Evolutionary conservation across 495 filamentous ascomycete species (phyloP).

Genomic region (Cenococcum geophilum): DNA sequence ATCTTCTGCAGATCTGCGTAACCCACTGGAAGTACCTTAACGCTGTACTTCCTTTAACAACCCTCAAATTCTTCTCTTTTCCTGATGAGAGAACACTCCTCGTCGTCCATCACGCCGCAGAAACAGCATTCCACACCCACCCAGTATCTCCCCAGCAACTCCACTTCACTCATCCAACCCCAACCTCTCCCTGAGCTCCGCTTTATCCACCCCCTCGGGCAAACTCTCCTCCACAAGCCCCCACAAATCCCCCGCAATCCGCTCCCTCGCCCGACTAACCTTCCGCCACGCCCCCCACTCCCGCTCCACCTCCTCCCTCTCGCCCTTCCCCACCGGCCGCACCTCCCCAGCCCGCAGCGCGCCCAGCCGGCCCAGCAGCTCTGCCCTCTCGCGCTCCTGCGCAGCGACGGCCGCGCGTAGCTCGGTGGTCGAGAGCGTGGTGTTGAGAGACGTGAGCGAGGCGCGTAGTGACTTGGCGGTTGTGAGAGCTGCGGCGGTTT

Average conservation of each 20-base stretch:
- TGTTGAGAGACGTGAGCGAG: conserved; percentile 45
- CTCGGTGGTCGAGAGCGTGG: conserved; percentile 49
- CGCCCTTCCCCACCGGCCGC: conserved; percentile 44
- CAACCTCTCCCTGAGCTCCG: conserved; percentile 28
- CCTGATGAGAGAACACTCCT: too few relatives aligned
- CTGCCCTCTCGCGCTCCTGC: conserved; percentile 45
- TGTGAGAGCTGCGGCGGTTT: conserved; percentile 45
- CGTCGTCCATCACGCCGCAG: too few relatives aligned
- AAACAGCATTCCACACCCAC: too few relatives aligned
- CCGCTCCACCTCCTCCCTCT: conserved; percentile 44
- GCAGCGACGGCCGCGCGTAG: conserved; percentile 44
- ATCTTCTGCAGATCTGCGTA: too few relatives aligned
- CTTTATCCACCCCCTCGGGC: conserved; percentile 27
- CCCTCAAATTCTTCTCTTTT: too few relatives aligned
- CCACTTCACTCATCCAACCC: conserved; percentile 25
- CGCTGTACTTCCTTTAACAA: too few relatives aligned
- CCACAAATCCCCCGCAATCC: conserved; percentile 41
- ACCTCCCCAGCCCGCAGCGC: conserved; percentile 39
- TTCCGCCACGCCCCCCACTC: conserved; percentile 50
- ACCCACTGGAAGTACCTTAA: too few relatives aligned
- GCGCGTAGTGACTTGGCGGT: conserved; percentile 48
- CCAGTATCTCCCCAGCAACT: too few relatives aligned
- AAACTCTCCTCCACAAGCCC: conserved; percentile 26
- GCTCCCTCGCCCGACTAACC: conserved; percentile 43
- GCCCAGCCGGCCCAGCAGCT: conserved; percentile 40